Conservation (phyloP, 306 rosid genomes). For the Inga leiocalycina region DNA sequence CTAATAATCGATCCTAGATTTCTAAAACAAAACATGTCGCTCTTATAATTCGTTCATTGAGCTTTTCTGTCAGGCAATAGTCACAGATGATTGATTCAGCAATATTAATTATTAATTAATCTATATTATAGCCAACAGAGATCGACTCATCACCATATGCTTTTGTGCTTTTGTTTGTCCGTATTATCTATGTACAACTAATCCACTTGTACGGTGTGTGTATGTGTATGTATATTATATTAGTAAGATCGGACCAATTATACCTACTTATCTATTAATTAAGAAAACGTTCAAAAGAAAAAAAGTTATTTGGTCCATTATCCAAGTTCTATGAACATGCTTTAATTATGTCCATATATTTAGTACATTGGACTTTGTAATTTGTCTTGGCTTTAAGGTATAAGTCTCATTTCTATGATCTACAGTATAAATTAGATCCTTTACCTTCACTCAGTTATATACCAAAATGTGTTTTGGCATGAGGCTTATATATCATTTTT, state of each 20-base stretch:
- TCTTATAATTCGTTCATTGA: neutral
- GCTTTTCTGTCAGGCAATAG: neutral
- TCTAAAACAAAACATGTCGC: neutral
- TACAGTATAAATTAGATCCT: neutral
- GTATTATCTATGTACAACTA: conserved; percentile 25
- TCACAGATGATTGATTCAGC: neutral
- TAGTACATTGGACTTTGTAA: neutral
- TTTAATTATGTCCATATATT: conserved; percentile 21
- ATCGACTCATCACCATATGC: conserved; percentile 19
- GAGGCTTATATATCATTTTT: neutral
- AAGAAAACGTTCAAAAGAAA: neutral
- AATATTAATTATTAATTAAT: conserved; percentile 19
- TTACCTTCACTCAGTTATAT: neutral
- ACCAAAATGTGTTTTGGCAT: neutral
- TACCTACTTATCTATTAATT: conserved; percentile 29
- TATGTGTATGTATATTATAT: neutral
- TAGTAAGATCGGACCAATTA: conserved; percentile 36
- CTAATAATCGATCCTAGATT: neutral
- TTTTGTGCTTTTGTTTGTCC: neutral
- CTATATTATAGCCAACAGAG: conserved; percentile 44
- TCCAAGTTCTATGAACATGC: conserved; percentile 12
- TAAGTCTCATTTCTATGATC: neutral
- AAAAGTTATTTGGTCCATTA: neutral
- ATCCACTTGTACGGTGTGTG: neutral
- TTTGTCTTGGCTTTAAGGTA: neutral